phyloP scores from a whole-genome alignment of 108 stramenopile species.

The Pseudonitzschia delicatissima region DNA sequence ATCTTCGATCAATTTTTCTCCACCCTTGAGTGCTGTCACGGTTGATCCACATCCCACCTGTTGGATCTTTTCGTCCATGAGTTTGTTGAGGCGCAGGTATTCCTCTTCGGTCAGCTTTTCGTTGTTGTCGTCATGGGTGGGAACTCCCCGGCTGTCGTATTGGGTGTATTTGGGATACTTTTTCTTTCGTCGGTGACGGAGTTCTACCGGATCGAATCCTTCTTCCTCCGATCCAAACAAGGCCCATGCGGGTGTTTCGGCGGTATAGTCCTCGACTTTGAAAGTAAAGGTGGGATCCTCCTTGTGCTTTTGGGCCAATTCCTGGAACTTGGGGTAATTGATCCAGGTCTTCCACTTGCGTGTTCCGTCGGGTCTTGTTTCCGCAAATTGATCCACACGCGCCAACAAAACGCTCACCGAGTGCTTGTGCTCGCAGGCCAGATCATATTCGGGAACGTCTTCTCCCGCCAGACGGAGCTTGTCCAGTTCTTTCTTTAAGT shows the following conservation, averaged over 20 bases:
- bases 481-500: constrained; percentile 60
- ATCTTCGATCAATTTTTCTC: constrained; percentile 73
- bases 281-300: constrained; percentile 70
- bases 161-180: constrained; percentile 77
- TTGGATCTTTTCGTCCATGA: constrained; percentile 70
- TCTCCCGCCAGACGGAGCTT: constrained; percentile 52
- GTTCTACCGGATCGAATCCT: constrained; percentile 94
- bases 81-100: constrained; percentile 37
- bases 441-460: constrained; percentile 70
- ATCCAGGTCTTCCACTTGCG: constrained; percentile 96
- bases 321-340: constrained; percentile 90
- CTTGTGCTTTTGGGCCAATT: constrained; percentile 48
- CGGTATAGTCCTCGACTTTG: constrained; percentile 82
- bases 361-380: constrained; percentile 52
- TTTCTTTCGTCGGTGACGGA: constrained; percentile 74
- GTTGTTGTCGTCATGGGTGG: constrained; percentile 77
- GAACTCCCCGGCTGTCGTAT: constrained; percentile 71
- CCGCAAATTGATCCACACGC: constrained; percentile 82
- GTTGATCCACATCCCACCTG: constrained; percentile 63
- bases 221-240: constrained; percentile 87
- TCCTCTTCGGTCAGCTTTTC: constrained; percentile 48
- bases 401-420: constrained; percentile 92
- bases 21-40: constrained; percentile 69
- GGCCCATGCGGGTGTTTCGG: constrained; percentile 89
- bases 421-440: constrained; percentile 95